Percentiles rank a stretch among this genome's conserved stretches.
Conservation (phyloP, 176 grass and related monocot genomes). For the Hordeum marinum region DNA sequence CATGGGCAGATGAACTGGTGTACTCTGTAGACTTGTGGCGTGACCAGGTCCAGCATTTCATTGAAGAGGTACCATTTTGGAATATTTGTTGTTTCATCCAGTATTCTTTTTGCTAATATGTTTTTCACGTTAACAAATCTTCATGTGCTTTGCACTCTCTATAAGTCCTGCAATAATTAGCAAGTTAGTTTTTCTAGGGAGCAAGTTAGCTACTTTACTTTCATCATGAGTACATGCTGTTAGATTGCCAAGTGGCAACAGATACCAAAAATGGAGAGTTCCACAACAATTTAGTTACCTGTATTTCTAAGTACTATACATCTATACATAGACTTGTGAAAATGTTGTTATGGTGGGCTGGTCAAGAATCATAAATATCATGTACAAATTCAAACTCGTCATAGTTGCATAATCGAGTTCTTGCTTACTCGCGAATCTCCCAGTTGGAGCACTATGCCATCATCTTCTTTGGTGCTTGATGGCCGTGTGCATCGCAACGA, state of each 20-base stretch:
- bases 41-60: conserved; percentile 78
- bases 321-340: neutral
- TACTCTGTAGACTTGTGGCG: conserved; percentile 88
- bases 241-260: neutral
- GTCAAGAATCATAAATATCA: neutral
- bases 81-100: neutral
- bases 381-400: neutral
- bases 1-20: conserved; percentile 77
- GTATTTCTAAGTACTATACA: neutral
- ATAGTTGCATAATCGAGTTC: neutral
- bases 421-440: neutral
- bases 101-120: neutral
- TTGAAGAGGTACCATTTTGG: conserved; percentile 68
- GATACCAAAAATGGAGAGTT: neutral
- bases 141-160: neutral
- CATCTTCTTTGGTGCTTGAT: neutral
- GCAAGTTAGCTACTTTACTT: neutral
- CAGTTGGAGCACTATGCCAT: neutral
- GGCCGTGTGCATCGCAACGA: no score
- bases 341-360: neutral
- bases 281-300: neutral
- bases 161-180: neutral
- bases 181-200: neutral
- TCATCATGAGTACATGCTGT: neutral
- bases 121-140: neutral